Evolutionary conservation across 2,329 filamentous ascomycete genomes (phyloP).

Genomic region (Cordyceps fumosorosea): DNA sequence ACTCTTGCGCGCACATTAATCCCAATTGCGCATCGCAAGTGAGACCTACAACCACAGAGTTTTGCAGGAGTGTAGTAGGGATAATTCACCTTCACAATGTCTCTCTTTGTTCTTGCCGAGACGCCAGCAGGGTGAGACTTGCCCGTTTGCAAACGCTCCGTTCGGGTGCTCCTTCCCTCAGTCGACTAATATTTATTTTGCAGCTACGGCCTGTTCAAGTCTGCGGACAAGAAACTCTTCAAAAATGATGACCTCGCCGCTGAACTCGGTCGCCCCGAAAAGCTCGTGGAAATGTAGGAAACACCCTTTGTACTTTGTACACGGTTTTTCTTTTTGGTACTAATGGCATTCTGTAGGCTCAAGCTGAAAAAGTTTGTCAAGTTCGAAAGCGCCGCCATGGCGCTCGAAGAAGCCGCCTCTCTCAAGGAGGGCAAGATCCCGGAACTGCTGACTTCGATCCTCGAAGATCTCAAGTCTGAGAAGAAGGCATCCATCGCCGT

Average conservation of each 20-base stretch:
- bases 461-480: slow-evolving; percentile 91
- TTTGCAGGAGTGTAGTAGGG: slow-evolving; percentile 26
- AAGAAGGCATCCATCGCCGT: slow-evolving; percentile 95
- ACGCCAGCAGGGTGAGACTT: slow-evolving; percentile 69
- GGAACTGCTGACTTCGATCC: slow-evolving; percentile 71
- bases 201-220: slow-evolving; percentile 97
- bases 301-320: neutral
- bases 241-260: slow-evolving; percentile 75
- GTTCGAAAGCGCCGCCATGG: slow-evolving; percentile 87
- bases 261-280: slow-evolving; percentile 73
- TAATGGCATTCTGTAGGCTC: slow-evolving; percentile 46
- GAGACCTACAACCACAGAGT: slow-evolving; percentile 26
- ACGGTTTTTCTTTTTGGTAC: slow-evolving; percentile 7
- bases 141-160: slow-evolving; percentile 7
- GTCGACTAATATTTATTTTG: slow-evolving; percentile 26
- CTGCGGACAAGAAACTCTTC: slow-evolving; percentile 95
- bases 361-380: slow-evolving; percentile 97
- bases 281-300: slow-evolving; percentile 77
- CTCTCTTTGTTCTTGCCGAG: slow-evolving; percentile 88
- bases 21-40: slow-evolving; percentile 31
- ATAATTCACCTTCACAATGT: slow-evolving; percentile 51
- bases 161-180: slow-evolving; percentile 1
- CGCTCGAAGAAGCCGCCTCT: slow-evolving; percentile 82
- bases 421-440: slow-evolving; percentile 94
- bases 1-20: slow-evolving; percentile 30